A percentile compares a stretch with the other conserved stretches of the same genome.
Conservation (phyloP, 2,329 filamentous ascomycete genomes). For the Colletotrichum ledebouriae region DNA sequence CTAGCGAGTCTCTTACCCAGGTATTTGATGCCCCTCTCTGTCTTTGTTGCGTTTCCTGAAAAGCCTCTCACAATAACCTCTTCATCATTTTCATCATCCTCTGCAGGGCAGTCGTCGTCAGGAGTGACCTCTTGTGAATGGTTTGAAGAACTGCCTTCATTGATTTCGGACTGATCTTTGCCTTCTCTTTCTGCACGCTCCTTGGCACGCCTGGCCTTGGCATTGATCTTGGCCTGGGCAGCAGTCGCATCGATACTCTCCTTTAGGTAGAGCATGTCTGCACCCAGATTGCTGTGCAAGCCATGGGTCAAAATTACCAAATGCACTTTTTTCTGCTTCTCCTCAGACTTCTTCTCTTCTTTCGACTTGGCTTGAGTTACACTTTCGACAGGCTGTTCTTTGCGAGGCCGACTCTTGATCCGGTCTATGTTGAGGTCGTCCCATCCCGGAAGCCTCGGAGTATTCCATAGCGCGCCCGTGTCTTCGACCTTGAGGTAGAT, state of each 20-base stretch:
- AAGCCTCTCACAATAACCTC: conserved; percentile 92
- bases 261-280: conserved; percentile 97
- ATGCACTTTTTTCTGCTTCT: conserved; percentile 84
- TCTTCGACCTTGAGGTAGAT: conserved; percentile 86
- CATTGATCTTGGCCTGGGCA: conserved; percentile 78
- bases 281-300: conserved; percentile 93
- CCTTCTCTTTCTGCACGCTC: conserved; percentile 55
- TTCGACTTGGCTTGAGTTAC: conserved; percentile 49
- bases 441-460: conserved; percentile 82
- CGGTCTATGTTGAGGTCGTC: conserved; percentile 57
- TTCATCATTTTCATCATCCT: conserved; percentile 69
- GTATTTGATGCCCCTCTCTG: conserved; percentile 96
- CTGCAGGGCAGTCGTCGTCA: background rate
- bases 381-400: conserved; percentile 52
- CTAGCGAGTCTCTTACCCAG: conserved; percentile 94
- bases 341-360: conserved; percentile 49
- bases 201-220: conserved; percentile 70
- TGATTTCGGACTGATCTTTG: conserved; percentile 32
- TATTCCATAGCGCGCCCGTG: conserved; percentile 92
- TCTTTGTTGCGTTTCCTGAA: conserved; percentile 88
- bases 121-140: conserved; percentile 10
- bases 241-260: conserved; percentile 93
- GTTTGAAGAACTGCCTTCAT: conserved; percentile 9
- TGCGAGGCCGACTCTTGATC: conserved; percentile 43
- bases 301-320: conserved; percentile 94